Evolutionary conservation across 2,329 filamentous ascomycete genomes (phyloP), one percentile per base, ranked within the genome.

Genomic region (Aspergillus thermomutatus): DNA sequence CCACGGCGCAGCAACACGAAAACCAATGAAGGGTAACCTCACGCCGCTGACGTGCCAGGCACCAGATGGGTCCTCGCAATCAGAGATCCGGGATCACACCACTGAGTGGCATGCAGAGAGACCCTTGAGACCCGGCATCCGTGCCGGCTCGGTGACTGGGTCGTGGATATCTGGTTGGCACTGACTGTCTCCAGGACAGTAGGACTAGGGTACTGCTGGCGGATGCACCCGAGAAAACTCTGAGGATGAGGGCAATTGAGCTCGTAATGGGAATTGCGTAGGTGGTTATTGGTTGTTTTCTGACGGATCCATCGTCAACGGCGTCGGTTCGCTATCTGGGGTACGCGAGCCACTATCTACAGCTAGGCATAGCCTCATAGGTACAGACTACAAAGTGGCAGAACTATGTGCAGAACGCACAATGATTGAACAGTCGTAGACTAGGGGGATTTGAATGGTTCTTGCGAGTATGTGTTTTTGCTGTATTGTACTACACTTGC

Each of bases 71-170:
- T 45, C 41, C 21, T 45, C 41, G 41, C 41, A 23, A 23, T 37
- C 31, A 21, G 45, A 54, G 56, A 59, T 57, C 48, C 59, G 57
- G 59, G 59, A 59, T 61, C 59, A 61, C 59, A 61, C 59, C 59
- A 61, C 59, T 57, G 54, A 25, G 59, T 52, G 37, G 51, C 51
- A 57, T 59, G 47, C 54, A 27, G 49, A 26, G 10, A 52, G 45
- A 59, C 57, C 54, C 57, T 61, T 52, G 50, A 52, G 49, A 37
- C 49, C 59, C 59, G 57, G 54, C 52, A 55, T 54, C 59, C 57
- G 59, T 47, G 41, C 57, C 57, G 59, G 54, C 21, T 23, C 23
- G 43, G 21, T 23, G 14, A 37, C 31, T 37, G 31, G 14, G 5
- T 4, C 31, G 31, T 34, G 31, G 11, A 14, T 34, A 4, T 5